Percentiles rank a stretch among this genome's conserved stretches.
Conservation (phyloP, 768 basidiomycete species). For the Guyanaporus albipodus region DNA sequence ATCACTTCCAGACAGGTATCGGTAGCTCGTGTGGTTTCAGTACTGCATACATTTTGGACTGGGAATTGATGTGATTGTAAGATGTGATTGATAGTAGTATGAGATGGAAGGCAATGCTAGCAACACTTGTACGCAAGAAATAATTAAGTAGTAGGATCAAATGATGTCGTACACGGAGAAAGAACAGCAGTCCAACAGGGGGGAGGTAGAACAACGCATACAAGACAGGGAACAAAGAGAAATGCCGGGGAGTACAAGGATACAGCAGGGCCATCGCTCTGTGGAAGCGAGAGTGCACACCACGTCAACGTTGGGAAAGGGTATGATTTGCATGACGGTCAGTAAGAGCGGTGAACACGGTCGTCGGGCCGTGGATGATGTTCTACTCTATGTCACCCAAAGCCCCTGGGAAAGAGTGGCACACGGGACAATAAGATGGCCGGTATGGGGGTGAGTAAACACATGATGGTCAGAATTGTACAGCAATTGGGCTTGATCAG, state of each 20-base stretch:
- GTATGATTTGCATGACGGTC: constrained; percentile 2
- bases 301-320: constrained; percentile 4
- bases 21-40: no score
- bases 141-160: constrained; percentile 16
- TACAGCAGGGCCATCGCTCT: neutral
- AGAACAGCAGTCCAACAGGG: constrained; percentile 7
- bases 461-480: constrained; percentile 8
- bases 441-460: neutral
- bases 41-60: no score
- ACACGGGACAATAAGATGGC: constrained; percentile 7
- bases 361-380: neutral
- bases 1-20: no score
- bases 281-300: neutral
- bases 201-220: neutral
- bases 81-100: constrained; percentile 2
- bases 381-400: constrained; percentile 13
- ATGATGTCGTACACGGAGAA: constrained; percentile 17
- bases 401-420: neutral
- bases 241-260: neutral
- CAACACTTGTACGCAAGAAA: constrained; percentile 17
- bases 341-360: constrained; percentile 1
- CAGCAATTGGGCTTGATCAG: constrained; percentile 9
- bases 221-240: neutral
- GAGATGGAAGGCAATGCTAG: constrained; percentile 5
- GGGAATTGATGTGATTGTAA: neutral